A percentile compares a stretch with the other conserved stretches of the same genome.
phyloP scores from a whole-genome alignment of 2,329 filamentous ascomycete species.

The Tolypocladium ovalisporum region DNA sequence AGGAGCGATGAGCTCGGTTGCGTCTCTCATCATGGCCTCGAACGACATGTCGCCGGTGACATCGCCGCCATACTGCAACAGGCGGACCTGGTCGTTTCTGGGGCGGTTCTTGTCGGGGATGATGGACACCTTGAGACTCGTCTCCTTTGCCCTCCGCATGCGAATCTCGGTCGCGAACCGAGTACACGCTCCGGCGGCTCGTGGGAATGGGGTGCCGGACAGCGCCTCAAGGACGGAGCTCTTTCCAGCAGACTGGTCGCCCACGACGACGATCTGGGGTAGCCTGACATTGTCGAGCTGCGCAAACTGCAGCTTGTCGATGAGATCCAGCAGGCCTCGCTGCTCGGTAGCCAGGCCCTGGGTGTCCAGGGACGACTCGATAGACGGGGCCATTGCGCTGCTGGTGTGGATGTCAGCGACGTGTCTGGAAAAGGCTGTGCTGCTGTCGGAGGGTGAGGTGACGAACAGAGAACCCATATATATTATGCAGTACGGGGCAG shows the following conservation, averaged over 20 bases:
- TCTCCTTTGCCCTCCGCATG: conserved; percentile 35
- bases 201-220: conserved; percentile 49
- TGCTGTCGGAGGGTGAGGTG: background rate
- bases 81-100: conserved; percentile 32
- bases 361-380: conserved; percentile 37
- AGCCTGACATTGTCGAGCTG: conserved; percentile 42
- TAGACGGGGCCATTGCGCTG: conserved; percentile 25
- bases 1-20: conserved; percentile 38
- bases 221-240: conserved; percentile 54
- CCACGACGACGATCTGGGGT: conserved; percentile 53
- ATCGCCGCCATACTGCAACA: conserved; percentile 36
- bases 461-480: conserved; percentile 7
- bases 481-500: background rate
- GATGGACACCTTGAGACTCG: conserved; percentile 38
- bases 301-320: conserved; percentile 43
- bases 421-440: conserved; percentile 3
- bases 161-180: conserved; percentile 50
- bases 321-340: conserved; percentile 43
- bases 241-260: conserved; percentile 54
- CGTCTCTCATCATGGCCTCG: conserved; percentile 38
- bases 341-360: conserved; percentile 43
- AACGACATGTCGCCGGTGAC: conserved; percentile 34
- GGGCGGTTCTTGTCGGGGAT: conserved; percentile 40
- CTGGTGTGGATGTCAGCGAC: conserved; percentile 6
- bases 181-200: conserved; percentile 49